These are phyloP conservation scores for Capsicum chinense DNA, from an alignment of 257 asterid genomes.

Conservation along the genomic window DNA sequence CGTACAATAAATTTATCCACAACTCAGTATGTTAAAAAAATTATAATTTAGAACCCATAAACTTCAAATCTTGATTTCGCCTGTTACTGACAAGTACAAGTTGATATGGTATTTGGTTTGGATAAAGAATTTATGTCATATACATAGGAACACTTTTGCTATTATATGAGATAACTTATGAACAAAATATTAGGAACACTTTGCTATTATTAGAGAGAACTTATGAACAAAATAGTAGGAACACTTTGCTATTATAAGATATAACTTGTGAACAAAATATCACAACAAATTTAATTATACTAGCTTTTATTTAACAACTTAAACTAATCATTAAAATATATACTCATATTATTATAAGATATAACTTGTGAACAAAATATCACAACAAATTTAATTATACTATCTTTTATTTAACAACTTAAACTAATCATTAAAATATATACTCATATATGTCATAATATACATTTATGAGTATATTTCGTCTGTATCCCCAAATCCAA, in stretches of 20 bases:
- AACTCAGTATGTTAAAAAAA: background rate
- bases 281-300: background rate
- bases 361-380: background rate
- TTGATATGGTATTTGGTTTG: background rate
- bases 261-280: background rate
- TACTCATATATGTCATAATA: background rate
- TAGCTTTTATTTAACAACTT: background rate
- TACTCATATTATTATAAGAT: background rate
- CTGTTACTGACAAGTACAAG: rapidly evolving
- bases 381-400: background rate
- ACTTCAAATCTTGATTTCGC: background rate
- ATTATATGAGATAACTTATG: too few species aligned
- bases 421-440: background rate
- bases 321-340: background rate
- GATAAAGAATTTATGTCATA: background rate
- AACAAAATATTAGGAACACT: too few species aligned
- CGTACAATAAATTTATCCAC: background rate
- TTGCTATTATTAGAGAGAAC: too few species aligned
- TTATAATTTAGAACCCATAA: background rate
- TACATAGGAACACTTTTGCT: too few species aligned
- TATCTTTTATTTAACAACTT: background rate
- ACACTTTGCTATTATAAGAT: background rate
- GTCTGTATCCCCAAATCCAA: background rate
- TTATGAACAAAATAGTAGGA: background rate
- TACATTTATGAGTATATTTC: background rate